Evolutionary conservation across 768 basidiomycete species (phyloP).

Genomic region (Steccherinum ochraceum): DNA sequence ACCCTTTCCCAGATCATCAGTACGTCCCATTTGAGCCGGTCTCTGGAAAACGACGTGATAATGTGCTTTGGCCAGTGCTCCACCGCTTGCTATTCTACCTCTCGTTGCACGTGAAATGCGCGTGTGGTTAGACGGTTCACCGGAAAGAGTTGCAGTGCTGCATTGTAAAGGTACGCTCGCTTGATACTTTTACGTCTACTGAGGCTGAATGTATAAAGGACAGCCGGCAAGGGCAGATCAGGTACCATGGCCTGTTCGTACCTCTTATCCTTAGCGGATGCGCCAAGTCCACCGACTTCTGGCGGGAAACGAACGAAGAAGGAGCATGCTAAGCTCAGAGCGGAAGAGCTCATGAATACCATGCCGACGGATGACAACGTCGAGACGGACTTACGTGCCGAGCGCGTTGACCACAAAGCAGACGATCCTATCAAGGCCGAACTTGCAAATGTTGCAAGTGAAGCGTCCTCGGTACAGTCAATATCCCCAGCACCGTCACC

Average conservation of each 20-base stretch:
- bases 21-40: conserved; percentile 30
- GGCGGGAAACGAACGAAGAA: conserved; percentile 40
- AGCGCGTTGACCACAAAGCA: not conserved
- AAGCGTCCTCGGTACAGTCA: too few relatives aligned
- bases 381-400: conserved; percentile 7
- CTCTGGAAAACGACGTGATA: not conserved
- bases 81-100: conserved; percentile 69
- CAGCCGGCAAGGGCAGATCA: conserved; percentile 79
- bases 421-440: conserved; percentile 16
- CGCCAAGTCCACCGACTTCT: conserved; percentile 41
- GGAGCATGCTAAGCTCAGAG: conserved; percentile 41
- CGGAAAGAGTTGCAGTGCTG: conserved; percentile 67
- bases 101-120: conserved; percentile 70
- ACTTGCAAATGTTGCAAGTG: too few relatives aligned
- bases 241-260: conserved; percentile 84
- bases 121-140: conserved; percentile 60
- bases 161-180: conserved; percentile 72
- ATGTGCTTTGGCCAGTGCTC: conserved; percentile 40
- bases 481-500: too few relatives aligned
- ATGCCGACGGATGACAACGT: conserved; percentile 37
- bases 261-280: conserved; percentile 52
- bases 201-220: not conserved
- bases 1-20: conserved; percentile 91
- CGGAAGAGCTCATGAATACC: conserved; percentile 41
- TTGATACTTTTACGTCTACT: not conserved